Percentiles rank a stretch among this genome's conserved stretches.
Evolutionary conservation across 208 protist species (phyloP).

Genomic region (Endotrypanum monterogeii): DNA sequence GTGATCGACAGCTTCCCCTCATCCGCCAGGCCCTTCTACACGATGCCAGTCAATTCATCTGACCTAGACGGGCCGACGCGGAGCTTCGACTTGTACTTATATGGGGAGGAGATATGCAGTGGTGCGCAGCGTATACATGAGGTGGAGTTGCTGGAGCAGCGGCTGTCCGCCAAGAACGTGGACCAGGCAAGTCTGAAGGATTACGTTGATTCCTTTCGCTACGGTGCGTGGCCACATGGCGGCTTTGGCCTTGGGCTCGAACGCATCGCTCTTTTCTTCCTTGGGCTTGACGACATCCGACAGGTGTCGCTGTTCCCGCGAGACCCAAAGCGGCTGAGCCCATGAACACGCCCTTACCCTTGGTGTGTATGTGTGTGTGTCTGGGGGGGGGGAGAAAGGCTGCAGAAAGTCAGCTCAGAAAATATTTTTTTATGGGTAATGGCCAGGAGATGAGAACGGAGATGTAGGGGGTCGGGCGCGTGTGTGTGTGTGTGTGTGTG

Average conservation of each 20-base stretch:
- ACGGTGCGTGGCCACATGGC: constrained; percentile 97
- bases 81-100: constrained; percentile 98
- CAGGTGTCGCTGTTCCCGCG: constrained; percentile 98
- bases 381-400: too few species aligned
- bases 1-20: constrained; percentile 98
- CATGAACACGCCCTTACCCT: constrained; percentile 53
- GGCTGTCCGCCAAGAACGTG: constrained; percentile 52
- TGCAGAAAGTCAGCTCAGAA: not conserved
- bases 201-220: constrained; percentile 98
- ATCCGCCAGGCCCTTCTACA: constrained; percentile 98
- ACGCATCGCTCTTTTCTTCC: constrained; percentile 97
- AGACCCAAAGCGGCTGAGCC: constrained; percentile 95
- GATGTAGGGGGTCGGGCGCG: not conserved
- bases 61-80: constrained; percentile 38
- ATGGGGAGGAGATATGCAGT: constrained; percentile 99
- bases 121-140: constrained; percentile 99
- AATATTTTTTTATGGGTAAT: not conserved
- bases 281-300: constrained; percentile 97
- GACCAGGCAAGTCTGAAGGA: constrained; percentile 53
- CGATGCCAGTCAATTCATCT: constrained; percentile 90
- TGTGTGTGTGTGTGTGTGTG: too few species aligned
- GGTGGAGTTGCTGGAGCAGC: constrained; percentile 72
- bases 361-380: not conserved
- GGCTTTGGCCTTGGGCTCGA: constrained; percentile 98
- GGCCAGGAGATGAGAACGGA: not conserved